Evolutionary conservation across 768 basidiomycete species (phyloP).

Genomic region (Strobilomyces dryophilus): DNA sequence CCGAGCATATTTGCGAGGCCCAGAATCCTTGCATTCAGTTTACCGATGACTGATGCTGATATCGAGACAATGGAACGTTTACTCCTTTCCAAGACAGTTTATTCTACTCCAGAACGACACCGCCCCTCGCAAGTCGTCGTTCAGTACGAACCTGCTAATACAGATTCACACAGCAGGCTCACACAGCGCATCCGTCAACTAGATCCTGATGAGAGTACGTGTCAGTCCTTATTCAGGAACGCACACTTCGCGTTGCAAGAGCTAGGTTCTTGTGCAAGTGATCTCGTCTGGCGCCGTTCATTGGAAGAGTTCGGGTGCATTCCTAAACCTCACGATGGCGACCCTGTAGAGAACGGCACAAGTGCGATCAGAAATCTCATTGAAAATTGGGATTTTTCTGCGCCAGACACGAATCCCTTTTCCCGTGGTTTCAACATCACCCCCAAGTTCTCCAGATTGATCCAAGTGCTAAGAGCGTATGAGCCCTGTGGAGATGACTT

Average conservation of each 20-base stretch:
- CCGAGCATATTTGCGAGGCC: conserved; percentile 36
- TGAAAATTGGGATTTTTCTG: conserved; percentile 58
- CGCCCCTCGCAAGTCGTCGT: conserved; percentile 51
- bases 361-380: conserved; percentile 37
- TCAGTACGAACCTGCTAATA: conserved; percentile 43
- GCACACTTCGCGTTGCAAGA: conserved; percentile 47
- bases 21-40: conserved; percentile 40
- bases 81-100: conserved; percentile 38
- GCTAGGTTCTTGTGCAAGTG: conserved; percentile 65
- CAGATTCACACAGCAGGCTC: conserved; percentile 38
- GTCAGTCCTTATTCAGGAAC: conserved; percentile 41
- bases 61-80: conserved; percentile 37
- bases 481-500: conserved; percentile 52
- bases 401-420: conserved; percentile 56
- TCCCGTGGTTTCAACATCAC: conserved; percentile 65
- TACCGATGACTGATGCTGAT: conserved; percentile 23
- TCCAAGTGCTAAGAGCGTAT: conserved; percentile 56
- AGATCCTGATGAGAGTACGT: conserved; percentile 37
- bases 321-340: conserved; percentile 36
- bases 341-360: conserved; percentile 21
- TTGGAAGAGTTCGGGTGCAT: conserved; percentile 34
- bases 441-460: conserved; percentile 58
- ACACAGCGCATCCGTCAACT: conserved; percentile 45
- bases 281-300: conserved; percentile 63
- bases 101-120: conserved; percentile 34